Evolutionary conservation across 768 basidiomycete species (phyloP), one percentile per base, ranked within the genome.

Genomic region (Russula ochroleuca): DNA sequence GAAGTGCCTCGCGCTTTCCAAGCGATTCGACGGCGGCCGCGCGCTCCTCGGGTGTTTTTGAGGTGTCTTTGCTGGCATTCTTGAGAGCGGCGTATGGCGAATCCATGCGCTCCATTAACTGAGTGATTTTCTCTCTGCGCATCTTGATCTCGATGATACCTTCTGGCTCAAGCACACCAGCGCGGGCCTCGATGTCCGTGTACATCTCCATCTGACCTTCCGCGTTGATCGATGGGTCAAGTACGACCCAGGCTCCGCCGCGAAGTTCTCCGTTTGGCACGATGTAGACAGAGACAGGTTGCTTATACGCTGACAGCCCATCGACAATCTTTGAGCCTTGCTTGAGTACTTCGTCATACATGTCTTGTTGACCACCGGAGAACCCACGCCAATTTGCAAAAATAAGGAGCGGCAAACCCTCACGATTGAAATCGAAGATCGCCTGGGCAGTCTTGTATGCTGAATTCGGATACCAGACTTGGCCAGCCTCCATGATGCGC

Each of bases 341-440:
- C 77, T 98, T 98, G 71, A 98, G 80, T 61, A 98, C 85, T 74
- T 96, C 95, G 76, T 98, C 94, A 71, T 94, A 96, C 94, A 98
- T 98, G 75, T 98, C 95, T 76, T 97, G 95, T 76, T 98, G 95
- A 67, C 97, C 97, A 67, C 97, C 97, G 23, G 97, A 99, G 86
- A 99, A 99, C 28, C 97, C 97, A 79, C 97, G 91, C 94, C 97
- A 98, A 80, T 99, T 99, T 59, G 97, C 97, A 72, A 99, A 98
- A 75, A 99, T 95, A 75, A 98, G 95, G 64, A 99, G 81, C 5
- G 97, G 97, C 15, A 99, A 80, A 25, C 92, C 93, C 76, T 99
- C 97, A 48, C 97, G 88, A 77, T 96, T 90, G 80, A 98, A 92
- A 78, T 99, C 97, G 75, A 94, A 94, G 79, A 98, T 98, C 17